Base-by-base conservation (phyloP, 805 yeast species). In the Candida dajiaensis region DNA sequence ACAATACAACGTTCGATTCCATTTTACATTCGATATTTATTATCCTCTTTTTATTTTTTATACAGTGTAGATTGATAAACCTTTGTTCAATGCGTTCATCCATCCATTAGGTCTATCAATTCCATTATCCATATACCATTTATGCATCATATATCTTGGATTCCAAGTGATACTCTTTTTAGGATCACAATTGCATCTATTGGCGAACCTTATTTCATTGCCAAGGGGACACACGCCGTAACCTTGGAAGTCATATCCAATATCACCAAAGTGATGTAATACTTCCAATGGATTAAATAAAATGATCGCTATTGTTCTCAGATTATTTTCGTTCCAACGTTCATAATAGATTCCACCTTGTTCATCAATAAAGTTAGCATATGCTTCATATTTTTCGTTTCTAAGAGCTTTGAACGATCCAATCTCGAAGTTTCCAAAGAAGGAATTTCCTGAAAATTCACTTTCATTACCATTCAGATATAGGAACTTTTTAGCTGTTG, bases 291-390 rank as follows among this genome's bases (percentile, higher is more conserved):
- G 74, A 36, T 81, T 62, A 51, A 83, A 72, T 40, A 82, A 61
- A 1, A 87, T 65, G 3, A 80, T 81, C 7, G 83, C 90, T 40
- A 85, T 74, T 0, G 92, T 76, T 63, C 84, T 90, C 11, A 86
- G 77, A 5, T 92, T 89, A 0, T 92, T 90, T 62, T 85, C 95
- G 16, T 94, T 92, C 95, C 95, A 87, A 50, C 94, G 71, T 66
- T 87, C 92, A 60, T 83, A 81, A 62, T 76, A 85, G 61, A 85
- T 85, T 1, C 94, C 95, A 45, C 94, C 94, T 2, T 75, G 59
- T 38, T 63, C 51, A 61, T 85, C 95, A 41, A 85, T 67, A 58
- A 66, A 69, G 18, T 82, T 66, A 59, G 84, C 85, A 64, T 74
- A 81, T 4, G 71, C 66, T 38, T 68, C 65, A 65, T 82, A 85